A percentile compares a stretch with the other conserved stretches of the same genome.
These are phyloP conservation scores for Blumeria graminis DNA, from an alignment of 2,329 filamentous ascomycete genomes.

Conservation along the genomic window DNA sequence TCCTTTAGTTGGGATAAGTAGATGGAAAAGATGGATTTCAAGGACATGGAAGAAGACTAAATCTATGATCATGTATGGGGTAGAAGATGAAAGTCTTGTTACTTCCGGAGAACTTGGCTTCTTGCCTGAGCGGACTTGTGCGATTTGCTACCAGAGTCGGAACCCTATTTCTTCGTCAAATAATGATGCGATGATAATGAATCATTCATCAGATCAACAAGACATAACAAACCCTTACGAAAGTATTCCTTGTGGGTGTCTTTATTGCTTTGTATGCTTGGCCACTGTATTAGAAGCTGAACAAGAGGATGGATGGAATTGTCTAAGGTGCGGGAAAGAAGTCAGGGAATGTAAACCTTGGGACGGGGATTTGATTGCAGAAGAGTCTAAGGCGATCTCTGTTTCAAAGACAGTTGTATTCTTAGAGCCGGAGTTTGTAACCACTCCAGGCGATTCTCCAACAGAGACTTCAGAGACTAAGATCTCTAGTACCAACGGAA, in stretches of 20 bases:
- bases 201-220: constrained; percentile 47
- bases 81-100: constrained; percentile 24
- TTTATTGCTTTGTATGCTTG: constrained; percentile 94
- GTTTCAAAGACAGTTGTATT: constrained; percentile 36
- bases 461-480: background rate
- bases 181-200: constrained; percentile 51
- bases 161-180: constrained; percentile 49
- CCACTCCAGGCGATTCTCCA: constrained; percentile 8
- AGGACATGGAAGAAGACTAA: constrained; percentile 68
- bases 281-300: constrained; percentile 73
- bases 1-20: constrained; percentile 83
- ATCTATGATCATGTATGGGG: constrained; percentile 29
- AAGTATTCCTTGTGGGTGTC: constrained; percentile 63
- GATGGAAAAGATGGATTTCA: constrained; percentile 77
- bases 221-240: constrained; percentile 96
- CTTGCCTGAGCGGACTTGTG: constrained; percentile 79
- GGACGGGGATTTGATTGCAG: constrained; percentile 64
- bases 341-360: constrained; percentile 76
- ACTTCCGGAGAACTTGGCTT: constrained; percentile 57
- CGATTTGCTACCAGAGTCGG: constrained; percentile 89
- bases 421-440: constrained; percentile 13
- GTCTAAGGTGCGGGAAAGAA: constrained; percentile 63
- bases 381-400: constrained; percentile 16
- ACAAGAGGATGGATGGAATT: constrained; percentile 84
- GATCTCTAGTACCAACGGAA: background rate